phyloP scores from a whole-genome alignment of 2,329 filamentous ascomycete genomes.

The Xylaria sp. region DNA sequence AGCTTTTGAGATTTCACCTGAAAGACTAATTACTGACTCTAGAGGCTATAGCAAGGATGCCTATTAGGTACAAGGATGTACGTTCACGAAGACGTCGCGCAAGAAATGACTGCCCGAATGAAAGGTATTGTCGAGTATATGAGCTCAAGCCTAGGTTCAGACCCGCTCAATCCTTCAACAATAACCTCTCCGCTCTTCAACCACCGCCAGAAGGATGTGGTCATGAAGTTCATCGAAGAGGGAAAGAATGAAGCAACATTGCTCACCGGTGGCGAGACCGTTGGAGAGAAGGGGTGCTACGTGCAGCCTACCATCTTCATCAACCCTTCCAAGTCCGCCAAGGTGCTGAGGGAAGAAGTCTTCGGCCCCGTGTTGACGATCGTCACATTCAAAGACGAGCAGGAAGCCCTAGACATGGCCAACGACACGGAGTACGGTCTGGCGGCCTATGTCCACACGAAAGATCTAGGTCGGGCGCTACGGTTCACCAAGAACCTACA shows the following conservation, averaged over 20 bases:
- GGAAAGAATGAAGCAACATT: slow-evolving; percentile 46
- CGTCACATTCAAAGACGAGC: slow-evolving; percentile 61
- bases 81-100: slow-evolving; percentile 57
- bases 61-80: slow-evolving; percentile 63
- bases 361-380: slow-evolving; percentile 69
- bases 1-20: too few relatives aligned
- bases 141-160: slow-evolving; percentile 45
- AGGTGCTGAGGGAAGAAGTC: slow-evolving; percentile 64
- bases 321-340: slow-evolving; percentile 48
- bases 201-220: slow-evolving; percentile 54
- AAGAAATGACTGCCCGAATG: slow-evolving; percentile 65
- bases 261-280: slow-evolving; percentile 28
- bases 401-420: slow-evolving; percentile 57
- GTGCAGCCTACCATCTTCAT: slow-evolving; percentile 54
- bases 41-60: too few relatives aligned
- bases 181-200: slow-evolving; percentile 57
- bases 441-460: slow-evolving; percentile 60
- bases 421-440: slow-evolving; percentile 65
- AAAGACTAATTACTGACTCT: too few relatives aligned
- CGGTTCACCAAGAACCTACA: slow-evolving; percentile 58
- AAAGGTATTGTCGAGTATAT: slow-evolving; percentile 47
- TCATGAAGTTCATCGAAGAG: slow-evolving; percentile 52
- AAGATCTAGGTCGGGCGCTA: slow-evolving; percentile 54
- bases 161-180: slow-evolving; percentile 43
- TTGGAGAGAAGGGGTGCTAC: slow-evolving; percentile 41